Conservation (phyloP, 305 asterid genomes). For the Fraxinus sp. region DNA sequence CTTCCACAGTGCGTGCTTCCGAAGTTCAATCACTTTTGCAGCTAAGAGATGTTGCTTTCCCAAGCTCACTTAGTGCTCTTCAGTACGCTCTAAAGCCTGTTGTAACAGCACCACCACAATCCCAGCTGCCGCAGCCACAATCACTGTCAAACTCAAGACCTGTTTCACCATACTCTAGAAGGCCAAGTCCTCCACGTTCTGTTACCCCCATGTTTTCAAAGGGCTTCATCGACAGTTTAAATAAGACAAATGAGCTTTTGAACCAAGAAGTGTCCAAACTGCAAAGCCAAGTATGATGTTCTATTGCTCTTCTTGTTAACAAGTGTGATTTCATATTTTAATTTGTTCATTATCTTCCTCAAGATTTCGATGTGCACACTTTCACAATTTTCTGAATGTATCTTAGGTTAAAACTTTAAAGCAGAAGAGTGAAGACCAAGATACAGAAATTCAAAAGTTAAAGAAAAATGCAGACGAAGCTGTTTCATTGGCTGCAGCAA, state of each 20-base stretch:
- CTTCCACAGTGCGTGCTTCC: conserved; percentile 69
- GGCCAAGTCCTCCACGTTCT: conserved; percentile 84
- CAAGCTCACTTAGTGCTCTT: conserved; percentile 86
- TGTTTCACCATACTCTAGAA: conserved; percentile 76
- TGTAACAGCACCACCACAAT: conserved; percentile 35
- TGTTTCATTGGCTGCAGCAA: conserved; percentile 50
- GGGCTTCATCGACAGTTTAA: conserved; percentile 73
- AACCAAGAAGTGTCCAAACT: conserved; percentile 71
- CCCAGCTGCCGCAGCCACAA: conserved; percentile 36
- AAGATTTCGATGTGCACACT: background rate
- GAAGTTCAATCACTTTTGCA: conserved; percentile 86
- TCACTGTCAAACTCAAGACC: conserved; percentile 60
- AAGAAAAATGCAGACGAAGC: conserved; percentile 55
- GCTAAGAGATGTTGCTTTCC: conserved; percentile 78
- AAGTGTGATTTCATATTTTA: conserved; percentile 1
- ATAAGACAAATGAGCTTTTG: conserved; percentile 71
- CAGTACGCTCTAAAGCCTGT: conserved; percentile 75
- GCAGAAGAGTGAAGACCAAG: conserved; percentile 65
- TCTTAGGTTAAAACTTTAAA: conserved; percentile 58
- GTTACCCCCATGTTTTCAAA: conserved; percentile 69
- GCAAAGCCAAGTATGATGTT: conserved; percentile 57
- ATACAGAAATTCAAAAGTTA: conserved; percentile 55
- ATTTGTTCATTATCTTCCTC: background rate
- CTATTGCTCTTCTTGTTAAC: background rate
- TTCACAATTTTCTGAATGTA: background rate